Conservation (phyloP, 2,329 filamentous ascomycete genomes). For the Seiridium cupressi region DNA sequence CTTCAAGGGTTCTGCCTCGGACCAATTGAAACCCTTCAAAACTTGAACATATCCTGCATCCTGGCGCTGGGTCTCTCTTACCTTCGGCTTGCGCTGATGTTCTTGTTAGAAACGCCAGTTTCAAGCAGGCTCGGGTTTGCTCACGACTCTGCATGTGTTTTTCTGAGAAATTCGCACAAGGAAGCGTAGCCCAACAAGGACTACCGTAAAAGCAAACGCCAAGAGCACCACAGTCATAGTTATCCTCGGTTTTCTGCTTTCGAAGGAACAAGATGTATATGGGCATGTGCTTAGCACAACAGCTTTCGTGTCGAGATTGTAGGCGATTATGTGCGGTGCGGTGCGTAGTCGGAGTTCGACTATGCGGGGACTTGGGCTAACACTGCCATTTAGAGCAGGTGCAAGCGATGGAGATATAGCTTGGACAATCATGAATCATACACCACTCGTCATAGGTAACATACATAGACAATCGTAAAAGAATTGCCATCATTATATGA, state of each 20-base stretch:
- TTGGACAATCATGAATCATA: not conserved
- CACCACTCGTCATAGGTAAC: not conserved
- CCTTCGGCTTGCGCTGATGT: not conserved
- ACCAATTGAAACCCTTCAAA: conserved; percentile 31
- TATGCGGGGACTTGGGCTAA: not conserved
- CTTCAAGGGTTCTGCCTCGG: conserved; percentile 31
- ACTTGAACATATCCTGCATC: not conserved
- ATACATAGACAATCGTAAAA: not conserved
- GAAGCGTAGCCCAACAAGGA: too few relatives aligned
- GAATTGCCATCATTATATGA: too few relatives aligned
- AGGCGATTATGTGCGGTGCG: not conserved
- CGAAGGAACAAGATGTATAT: too few relatives aligned
- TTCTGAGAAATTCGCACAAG: not conserved
- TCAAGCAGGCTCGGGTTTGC: not conserved
- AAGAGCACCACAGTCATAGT: not conserved
- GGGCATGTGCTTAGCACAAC: not conserved
- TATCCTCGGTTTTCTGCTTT: not conserved
- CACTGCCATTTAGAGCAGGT: not conserved
- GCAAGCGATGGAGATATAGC: not conserved
- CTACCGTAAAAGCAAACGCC: not conserved
- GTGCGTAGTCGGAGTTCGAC: not conserved
- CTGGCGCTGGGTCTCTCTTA: not conserved
- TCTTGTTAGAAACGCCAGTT: not conserved
- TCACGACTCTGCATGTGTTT: not conserved
- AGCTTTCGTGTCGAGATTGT: not conserved